These are phyloP conservation scores for Lasiosphaeria miniovina DNA, from an alignment of 495 filamentous ascomycete genomes.

Conservation along the genomic window DNA sequence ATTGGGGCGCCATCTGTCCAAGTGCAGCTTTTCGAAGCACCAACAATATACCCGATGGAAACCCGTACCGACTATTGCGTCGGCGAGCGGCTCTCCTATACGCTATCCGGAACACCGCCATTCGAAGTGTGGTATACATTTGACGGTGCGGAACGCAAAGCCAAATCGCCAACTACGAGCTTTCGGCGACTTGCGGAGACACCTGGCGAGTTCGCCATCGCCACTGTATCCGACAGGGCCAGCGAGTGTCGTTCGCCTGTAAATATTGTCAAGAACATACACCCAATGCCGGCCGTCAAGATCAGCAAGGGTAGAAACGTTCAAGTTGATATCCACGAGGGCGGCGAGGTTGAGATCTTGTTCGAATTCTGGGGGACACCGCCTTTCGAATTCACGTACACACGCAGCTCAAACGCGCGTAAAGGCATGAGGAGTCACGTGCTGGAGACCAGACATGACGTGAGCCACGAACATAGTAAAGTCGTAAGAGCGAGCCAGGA, in stretches of 20 bases:
- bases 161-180: slow-evolving; percentile 67
- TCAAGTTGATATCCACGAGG: slow-evolving; percentile 92
- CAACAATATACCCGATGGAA: slow-evolving; percentile 81
- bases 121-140: slow-evolving; percentile 94
- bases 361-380: slow-evolving; percentile 95
- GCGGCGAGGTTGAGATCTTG: slow-evolving; percentile 83
- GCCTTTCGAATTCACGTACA: slow-evolving; percentile 97
- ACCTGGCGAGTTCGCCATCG: slow-evolving; percentile 85
- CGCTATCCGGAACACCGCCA: slow-evolving; percentile 79
- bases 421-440: slow-evolving; percentile 74
- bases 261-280: slow-evolving; percentile 74
- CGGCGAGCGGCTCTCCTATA: slow-evolving; percentile 87
- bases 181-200: slow-evolving; percentile 90
- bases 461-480: slow-evolving; percentile 75
- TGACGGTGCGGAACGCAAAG: slow-evolving; percentile 70
- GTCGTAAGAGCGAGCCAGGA: slow-evolving; percentile 81
- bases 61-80: slow-evolving; percentile 90
- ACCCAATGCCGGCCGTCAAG: slow-evolving; percentile 84
- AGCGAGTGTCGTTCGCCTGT: slow-evolving; percentile 78
- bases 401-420: slow-evolving; percentile 75
- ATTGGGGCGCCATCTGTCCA: slow-evolving; percentile 68
- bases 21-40: slow-evolving; percentile 86
- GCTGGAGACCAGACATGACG: slow-evolving; percentile 83
- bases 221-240: slow-evolving; percentile 74
- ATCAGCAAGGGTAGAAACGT: slow-evolving; percentile 76